These are phyloP conservation scores for Tolypocladium sp. DNA, from an alignment of 2,329 filamentous ascomycete genomes.

Conservation along the genomic window DNA sequence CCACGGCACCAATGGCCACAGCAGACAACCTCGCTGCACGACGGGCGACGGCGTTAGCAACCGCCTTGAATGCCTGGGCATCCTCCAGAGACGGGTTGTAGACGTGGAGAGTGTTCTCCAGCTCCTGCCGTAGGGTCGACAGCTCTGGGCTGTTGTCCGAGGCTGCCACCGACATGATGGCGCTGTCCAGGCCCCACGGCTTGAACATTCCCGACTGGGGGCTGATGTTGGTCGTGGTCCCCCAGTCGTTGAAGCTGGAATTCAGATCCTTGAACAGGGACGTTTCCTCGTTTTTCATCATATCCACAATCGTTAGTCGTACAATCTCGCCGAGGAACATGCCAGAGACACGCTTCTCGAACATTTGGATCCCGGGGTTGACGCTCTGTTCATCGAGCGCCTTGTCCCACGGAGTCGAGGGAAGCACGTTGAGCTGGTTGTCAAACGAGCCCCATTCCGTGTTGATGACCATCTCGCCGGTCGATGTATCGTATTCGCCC, in stretches of 20 bases:
- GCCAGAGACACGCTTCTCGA: slow-evolving; percentile 94
- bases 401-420: slow-evolving; percentile 74
- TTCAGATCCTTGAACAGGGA: slow-evolving; percentile 70
- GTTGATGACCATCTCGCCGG: slow-evolving; percentile 95
- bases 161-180: slow-evolving; percentile 79
- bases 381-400: slow-evolving; percentile 70
- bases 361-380: slow-evolving; percentile 96
- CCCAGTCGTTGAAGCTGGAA: slow-evolving; percentile 60
- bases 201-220: slow-evolving; percentile 59
- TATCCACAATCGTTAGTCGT: slow-evolving; percentile 62
- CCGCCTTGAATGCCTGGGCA: slow-evolving; percentile 75
- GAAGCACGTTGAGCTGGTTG: slow-evolving; percentile 81
- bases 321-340: slow-evolving; percentile 98
- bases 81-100: slow-evolving; percentile 72
- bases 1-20: slow-evolving; percentile 76
- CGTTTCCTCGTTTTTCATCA: slow-evolving; percentile 58
- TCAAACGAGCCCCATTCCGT: slow-evolving; percentile 98
- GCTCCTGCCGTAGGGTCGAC: slow-evolving; percentile 63
- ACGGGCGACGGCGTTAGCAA: slow-evolving; percentile 76
- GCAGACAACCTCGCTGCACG: slow-evolving; percentile 83
- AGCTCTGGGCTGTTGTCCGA: slow-evolving; percentile 68
- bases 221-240: slow-evolving; percentile 60
- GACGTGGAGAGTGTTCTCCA: slow-evolving; percentile 69
- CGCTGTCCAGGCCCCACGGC: slow-evolving; percentile 85
- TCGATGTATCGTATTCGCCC: slow-evolving; percentile 66